Conservation (phyloP, 148 eudicot genomes). For the Linanthus parryae region DNA sequence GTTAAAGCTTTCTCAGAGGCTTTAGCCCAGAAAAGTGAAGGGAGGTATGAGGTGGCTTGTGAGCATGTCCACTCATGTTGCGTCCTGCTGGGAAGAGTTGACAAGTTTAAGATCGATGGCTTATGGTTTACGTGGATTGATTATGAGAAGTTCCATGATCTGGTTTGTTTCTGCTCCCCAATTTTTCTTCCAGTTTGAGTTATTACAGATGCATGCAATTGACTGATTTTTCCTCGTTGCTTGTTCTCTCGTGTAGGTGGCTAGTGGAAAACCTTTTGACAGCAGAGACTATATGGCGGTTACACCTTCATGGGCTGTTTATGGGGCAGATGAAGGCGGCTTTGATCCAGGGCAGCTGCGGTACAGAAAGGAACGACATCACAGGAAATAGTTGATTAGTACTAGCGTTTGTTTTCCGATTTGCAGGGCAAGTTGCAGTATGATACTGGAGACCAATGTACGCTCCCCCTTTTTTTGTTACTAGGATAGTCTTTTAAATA, state of each 20-base stretch:
- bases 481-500: too few species aligned
- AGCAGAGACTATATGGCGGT: constrained; percentile 82
- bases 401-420: constrained; percentile 1
- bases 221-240: neutral
- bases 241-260: constrained; percentile 41
- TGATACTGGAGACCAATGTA: neutral
- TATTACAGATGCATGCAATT: neutral
- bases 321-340: constrained; percentile 95
- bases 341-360: constrained; percentile 85
- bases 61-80: constrained; percentile 98
- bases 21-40: constrained; percentile 69
- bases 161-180: constrained; percentile 41
- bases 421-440: constrained; percentile 4
- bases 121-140: constrained; percentile 99
- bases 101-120: constrained; percentile 77
- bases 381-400: constrained; percentile 39
- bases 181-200: neutral
- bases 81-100: constrained; percentile 81
- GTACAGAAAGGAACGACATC: constrained; percentile 76
- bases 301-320: constrained; percentile 92
- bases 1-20: constrained; percentile 93
- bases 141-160: constrained; percentile 92
- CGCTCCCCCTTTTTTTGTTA: too few species aligned
- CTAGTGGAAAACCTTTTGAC: constrained; percentile 68
- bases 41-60: constrained; percentile 94